A percentile compares a stretch with the other conserved stretches of the same genome.
Evolutionary conservation across 768 basidiomycete genomes (phyloP).

Genomic region (Tylopilus plumbeoviolaceoides): DNA sequence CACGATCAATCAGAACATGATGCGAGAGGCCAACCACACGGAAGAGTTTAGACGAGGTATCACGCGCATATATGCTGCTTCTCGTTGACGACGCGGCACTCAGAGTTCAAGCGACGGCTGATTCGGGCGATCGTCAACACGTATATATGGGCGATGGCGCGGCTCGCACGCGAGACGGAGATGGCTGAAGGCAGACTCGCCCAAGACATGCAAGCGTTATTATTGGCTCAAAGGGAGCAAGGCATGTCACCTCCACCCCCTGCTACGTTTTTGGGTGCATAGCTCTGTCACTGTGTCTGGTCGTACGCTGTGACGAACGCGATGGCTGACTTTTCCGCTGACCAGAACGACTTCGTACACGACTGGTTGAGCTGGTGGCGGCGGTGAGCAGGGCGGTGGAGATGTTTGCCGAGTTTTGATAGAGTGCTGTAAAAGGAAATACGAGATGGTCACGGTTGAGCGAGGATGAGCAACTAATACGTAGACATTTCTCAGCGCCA

Average conservation of each 20-base stretch:
- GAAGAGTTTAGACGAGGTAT: constrained; percentile 25
- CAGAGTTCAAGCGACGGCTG: constrained; percentile 25
- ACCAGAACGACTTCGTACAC: constrained; percentile 22
- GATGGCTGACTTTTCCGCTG: constrained; percentile 14
- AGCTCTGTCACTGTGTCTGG: constrained; percentile 5
- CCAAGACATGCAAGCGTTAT: constrained; percentile 15
- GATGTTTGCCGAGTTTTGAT: constrained; percentile 18
- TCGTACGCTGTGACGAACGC: background rate
- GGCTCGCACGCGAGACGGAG: constrained; percentile 17
- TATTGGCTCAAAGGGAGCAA: constrained; percentile 27
- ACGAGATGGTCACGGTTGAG: constrained; percentile 3
- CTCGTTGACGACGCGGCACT: constrained; percentile 3
- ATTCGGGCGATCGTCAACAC: constrained; percentile 9
- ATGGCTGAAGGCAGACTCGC: constrained; percentile 10
- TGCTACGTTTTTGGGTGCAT: constrained; percentile 18
- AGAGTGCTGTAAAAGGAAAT: constrained; percentile 28
- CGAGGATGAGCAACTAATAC: background rate
- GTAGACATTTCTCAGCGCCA: constrained; percentile 9
- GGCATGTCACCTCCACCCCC: constrained; percentile 30
- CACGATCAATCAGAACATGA: constrained; percentile 13
- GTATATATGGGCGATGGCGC: constrained; percentile 28
- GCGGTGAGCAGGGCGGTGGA: constrained; percentile 27
- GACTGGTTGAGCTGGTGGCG: constrained; percentile 24
- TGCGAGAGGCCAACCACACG: constrained; percentile 15
- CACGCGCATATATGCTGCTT: constrained; percentile 24